These are phyloP conservation scores for Suhomyces coccinellae DNA, from an alignment of 1,139 yeast species.

Conservation along the genomic window DNA sequence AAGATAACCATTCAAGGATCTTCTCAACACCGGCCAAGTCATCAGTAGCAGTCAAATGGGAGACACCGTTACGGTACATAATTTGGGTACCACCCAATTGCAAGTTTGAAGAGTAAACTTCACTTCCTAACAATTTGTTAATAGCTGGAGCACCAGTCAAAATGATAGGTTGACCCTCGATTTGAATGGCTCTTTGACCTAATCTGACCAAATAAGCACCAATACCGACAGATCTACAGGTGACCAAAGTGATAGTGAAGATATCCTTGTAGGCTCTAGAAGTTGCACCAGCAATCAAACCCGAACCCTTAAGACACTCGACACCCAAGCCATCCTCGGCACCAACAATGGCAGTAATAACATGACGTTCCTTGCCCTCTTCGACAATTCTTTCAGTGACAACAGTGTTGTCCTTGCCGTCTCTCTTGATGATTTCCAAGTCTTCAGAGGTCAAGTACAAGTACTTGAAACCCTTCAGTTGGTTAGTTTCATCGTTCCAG, in stretches of 20 bases:
- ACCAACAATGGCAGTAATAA: conserved; percentile 85
- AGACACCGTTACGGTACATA: conserved; percentile 97
- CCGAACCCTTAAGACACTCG: conserved; percentile 96
- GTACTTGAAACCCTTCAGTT: conserved; percentile 86
- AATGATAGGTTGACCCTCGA: conserved; percentile 97
- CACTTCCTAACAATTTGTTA: conserved; percentile 93
- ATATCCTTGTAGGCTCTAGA: conserved; percentile 96
- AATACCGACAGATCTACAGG: conserved; percentile 98
- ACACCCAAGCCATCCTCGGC: conserved; percentile 97
- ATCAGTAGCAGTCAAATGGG: conserved; percentile 92
- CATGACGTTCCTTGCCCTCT: conserved; percentile 77
- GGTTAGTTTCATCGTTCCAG: conserved; percentile 79
- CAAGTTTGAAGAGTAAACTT: conserved; percentile 92
- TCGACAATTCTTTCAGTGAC: conserved; percentile 80
- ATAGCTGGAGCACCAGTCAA: conserved; percentile 99
- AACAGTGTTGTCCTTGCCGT: conserved; percentile 62
- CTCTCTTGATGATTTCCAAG: conserved; percentile 56
- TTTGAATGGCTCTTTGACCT: conserved; percentile 98
- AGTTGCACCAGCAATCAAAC: conserved; percentile 98
- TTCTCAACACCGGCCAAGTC: conserved; percentile 95
- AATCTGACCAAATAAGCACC: conserved; percentile 97
- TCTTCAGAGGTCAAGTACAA: conserved; percentile 77
- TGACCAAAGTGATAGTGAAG: conserved; percentile 92
- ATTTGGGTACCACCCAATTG: conserved; percentile 99
- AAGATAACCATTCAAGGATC: conserved; percentile 96